Base-by-base conservation (phyloP, 1,284 basidiomycete genomes). In the Coniophora puteana region DNA sequence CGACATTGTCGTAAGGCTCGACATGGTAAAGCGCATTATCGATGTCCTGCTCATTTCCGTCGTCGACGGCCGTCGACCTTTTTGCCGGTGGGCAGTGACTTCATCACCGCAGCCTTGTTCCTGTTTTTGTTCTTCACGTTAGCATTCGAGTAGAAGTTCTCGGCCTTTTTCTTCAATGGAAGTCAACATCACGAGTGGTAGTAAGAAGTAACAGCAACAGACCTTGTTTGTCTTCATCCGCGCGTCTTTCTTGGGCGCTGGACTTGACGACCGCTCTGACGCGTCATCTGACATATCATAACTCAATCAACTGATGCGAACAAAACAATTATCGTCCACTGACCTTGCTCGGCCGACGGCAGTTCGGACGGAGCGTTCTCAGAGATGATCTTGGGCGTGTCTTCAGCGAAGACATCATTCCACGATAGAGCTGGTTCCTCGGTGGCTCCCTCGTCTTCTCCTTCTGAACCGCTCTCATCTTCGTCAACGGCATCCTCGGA, bases 151-250 rank as follows among this genome's bases (percentile, higher is more conserved):
- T 92, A 97, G 72, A 93, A 99, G 69, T 98, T 98, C 45, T 78
- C 76, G 13, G 90, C 81, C 67, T 92, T 94, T 69, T 83, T 85
- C 87, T 89, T 54, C 20, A 51, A 37, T 18, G 4, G 25, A 27
- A 8, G 20, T 63, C 20, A 59, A 39, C 12, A 7, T 32, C 29
- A 43, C 34, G 44, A 0, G 23, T 8, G 13, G 21, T 12, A 39
- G n/a, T 33, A 1, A 36, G 14, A 43, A 47, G n/a, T n/a, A 22
- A 40, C 13, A 44, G 41, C 14, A 26, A 47, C 56, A 34, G 55
- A 78, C 82, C 68, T 95, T 96, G 71, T 83, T 90, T 2, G 93
- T 95, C 51, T 79, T 94, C 88, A 93, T 88, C 17, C 93, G 84
- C 21, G 75, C 59, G 50, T 76, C 85, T 64, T 91, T 92, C 47